phyloP scores from a whole-genome alignment of 495 filamentous ascomycete genomes.

The Penicillium cosmopolitanum region DNA sequence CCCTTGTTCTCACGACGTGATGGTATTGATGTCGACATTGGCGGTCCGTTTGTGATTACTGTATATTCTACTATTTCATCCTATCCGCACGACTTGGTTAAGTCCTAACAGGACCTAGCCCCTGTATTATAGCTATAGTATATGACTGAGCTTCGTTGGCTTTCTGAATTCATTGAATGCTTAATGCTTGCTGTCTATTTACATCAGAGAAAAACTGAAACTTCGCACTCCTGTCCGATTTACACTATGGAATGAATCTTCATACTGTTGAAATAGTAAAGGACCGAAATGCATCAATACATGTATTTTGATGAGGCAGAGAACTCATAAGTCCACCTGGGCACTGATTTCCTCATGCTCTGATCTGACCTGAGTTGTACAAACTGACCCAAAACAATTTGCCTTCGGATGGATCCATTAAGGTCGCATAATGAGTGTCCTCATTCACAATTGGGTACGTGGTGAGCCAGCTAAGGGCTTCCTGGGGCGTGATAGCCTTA shows the following conservation, averaged over 20 bases:
- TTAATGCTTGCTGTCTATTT: not conserved
- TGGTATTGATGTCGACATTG: slow-evolving; percentile 17
- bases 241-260: too few species aligned
- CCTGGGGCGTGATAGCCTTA: slow-evolving; percentile 29
- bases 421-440: slow-evolving; percentile 53
- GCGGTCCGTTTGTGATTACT: slow-evolving; percentile 8
- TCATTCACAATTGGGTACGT: slow-evolving; percentile 56
- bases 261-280: too few species aligned
- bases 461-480: slow-evolving; percentile 47
- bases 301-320: too few species aligned
- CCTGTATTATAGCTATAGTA: slow-evolving; percentile 15
- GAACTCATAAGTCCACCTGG: too few species aligned
- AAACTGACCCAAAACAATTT: slow-evolving; percentile 45
- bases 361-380: slow-evolving; percentile 22
- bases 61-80: not conserved
- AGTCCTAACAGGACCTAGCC: not conserved
- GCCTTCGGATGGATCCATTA: slow-evolving; percentile 55
- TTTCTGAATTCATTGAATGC: not conserved
- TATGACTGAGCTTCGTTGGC: not conserved
- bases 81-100: not conserved
- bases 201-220: not conserved
- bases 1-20: slow-evolving; percentile 23
- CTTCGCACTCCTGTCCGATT: not conserved
- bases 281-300: too few species aligned
- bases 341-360: too few species aligned